phyloP scores from a whole-genome alignment of 1,139 yeast genomes.

The Protomyces pachydermus region DNA sequence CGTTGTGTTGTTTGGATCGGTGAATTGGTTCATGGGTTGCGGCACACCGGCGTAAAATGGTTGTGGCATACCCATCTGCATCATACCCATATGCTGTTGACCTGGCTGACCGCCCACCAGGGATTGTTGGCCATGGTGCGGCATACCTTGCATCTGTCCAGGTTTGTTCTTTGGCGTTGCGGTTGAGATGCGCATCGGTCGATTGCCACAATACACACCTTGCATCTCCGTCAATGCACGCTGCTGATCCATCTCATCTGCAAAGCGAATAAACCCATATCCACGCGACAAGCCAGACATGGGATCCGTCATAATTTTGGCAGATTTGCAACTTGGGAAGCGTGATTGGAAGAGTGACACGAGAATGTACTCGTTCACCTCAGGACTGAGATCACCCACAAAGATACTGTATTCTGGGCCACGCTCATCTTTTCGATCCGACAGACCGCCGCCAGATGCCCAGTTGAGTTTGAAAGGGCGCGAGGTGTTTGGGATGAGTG shows the following conservation, averaged over 20 bases:
- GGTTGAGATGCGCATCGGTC: conserved; percentile 70
- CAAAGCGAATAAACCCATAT: conserved; percentile 86
- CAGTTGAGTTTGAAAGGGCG: conserved; percentile 70
- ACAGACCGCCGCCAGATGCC: conserved; percentile 70
- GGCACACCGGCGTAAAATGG: conserved; percentile 39
- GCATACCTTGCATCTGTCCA: conserved; percentile 33
- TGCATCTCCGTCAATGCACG: conserved; percentile 78
- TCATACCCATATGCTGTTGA: conserved; percentile 33
- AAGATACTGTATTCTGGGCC: conserved; percentile 66
- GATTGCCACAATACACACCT: conserved; percentile 65
- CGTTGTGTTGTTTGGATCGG: conserved; percentile 81
- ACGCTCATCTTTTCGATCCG: conserved; percentile 39
- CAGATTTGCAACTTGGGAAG: conserved; percentile 74
- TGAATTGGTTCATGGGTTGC: conserved; percentile 49
- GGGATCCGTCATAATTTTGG: conserved; percentile 80
- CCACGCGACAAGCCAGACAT: conserved; percentile 73
- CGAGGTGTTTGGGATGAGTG: conserved; percentile 57
- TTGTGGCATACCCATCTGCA: conserved; percentile 37
- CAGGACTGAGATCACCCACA: conserved; percentile 78
- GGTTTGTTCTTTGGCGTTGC: conserved; percentile 61
- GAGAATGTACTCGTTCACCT: conserved; percentile 61
- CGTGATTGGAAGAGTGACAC: conserved; percentile 64
- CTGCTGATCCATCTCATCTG: conserved; percentile 64
- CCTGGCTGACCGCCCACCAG: conserved; percentile 17
- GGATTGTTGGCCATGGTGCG: background rate